Conservation (phyloP, 2,329 filamentous ascomycete genomes). For the Clonostachys rhizophaga region DNA sequence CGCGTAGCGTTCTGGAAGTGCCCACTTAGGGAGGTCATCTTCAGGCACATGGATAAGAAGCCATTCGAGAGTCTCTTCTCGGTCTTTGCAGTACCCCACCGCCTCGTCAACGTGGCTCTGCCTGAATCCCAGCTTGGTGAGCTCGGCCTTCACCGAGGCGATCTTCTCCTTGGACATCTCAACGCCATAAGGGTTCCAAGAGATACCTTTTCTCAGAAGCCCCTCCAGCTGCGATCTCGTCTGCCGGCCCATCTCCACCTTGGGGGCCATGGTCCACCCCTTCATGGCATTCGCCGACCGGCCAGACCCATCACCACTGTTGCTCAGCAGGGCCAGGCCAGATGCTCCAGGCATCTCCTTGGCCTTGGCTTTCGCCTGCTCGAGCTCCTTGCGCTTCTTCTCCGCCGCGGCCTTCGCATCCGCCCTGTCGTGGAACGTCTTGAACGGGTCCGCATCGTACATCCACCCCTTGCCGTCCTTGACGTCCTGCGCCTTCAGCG, state of each 20-base stretch:
- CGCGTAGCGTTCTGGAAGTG: conserved; percentile 84
- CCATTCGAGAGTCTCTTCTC: conserved; percentile 93
- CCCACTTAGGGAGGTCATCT: conserved; percentile 91
- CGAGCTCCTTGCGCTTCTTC: conserved; percentile 72
- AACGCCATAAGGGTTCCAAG: conserved; percentile 83
- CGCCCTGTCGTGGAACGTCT: conserved; percentile 72
- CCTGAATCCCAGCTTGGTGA: conserved; percentile 80
- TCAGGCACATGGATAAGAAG: conserved; percentile 94
- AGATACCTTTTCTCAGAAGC: conserved; percentile 69
- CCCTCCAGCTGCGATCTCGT: conserved; percentile 76
- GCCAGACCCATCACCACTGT: conserved; percentile 24
- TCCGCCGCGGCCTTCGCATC: conserved; percentile 70
- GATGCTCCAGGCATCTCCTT: conserved; percentile 57
- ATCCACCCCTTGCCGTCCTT: conserved; percentile 77
- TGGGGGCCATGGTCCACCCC: conserved; percentile 80
- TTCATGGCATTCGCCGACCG: conserved; percentile 46
- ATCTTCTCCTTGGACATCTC: conserved; percentile 55
- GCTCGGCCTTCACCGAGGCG: conserved; percentile 62
- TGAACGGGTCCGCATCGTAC: conserved; percentile 94
- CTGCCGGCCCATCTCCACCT: conserved; percentile 86
- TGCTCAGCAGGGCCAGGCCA: conserved; percentile 46
- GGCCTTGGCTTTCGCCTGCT: conserved; percentile 64
- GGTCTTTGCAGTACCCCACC: conserved; percentile 79
- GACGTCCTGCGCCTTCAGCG: conserved; percentile 75
- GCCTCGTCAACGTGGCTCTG: conserved; percentile 86